Conservation (phyloP, 2,329 filamentous ascomycete genomes). For the Hirsutella minnesotensis region DNA sequence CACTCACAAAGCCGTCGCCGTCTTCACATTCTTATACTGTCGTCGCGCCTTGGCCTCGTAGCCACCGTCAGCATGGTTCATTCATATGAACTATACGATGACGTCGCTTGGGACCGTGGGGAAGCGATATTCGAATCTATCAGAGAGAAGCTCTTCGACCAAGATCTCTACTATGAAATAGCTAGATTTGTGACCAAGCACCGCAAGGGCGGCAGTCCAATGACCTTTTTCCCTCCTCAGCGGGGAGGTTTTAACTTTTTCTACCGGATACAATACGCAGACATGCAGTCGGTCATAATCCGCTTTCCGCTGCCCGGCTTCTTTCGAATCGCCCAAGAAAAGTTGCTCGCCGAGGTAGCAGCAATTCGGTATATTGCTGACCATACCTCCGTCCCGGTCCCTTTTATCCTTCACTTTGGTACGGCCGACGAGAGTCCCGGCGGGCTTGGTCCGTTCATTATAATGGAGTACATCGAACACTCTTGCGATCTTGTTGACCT, state of each 20-base stretch:
- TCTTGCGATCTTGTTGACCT: conserved; percentile 14
- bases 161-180: conserved; percentile 3
- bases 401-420: conserved; percentile 6
- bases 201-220: not conserved
- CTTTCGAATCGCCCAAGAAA: conserved; percentile 7
- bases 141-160: not conserved
- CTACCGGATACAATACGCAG: conserved; percentile 5
- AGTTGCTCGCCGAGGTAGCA: conserved; percentile 7
- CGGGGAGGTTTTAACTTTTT: conserved; percentile 1
- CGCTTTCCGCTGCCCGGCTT: conserved; percentile 5
- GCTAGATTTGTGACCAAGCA: conserved; percentile 2
- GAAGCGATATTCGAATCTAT: conserved; percentile 1
- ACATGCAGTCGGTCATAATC: conserved; percentile 3
- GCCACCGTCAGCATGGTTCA: not conserved
- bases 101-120: conserved; percentile 1
- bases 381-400: conserved; percentile 5
- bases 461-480: conserved; percentile 10
- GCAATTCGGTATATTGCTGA: conserved; percentile 5
- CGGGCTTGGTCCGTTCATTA: conserved; percentile 5
- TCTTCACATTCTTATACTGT: too few species aligned
- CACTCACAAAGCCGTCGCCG: too few species aligned
- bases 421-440: conserved; percentile 6
- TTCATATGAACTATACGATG: conserved; percentile 2
- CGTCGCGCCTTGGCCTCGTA: too few species aligned
- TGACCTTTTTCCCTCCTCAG: not conserved